Percentiles rank a stretch among this genome's conserved stretches.
Evolutionary conservation across 768 basidiomycete species (phyloP).

Genomic region (Amylocystis lapponica): DNA sequence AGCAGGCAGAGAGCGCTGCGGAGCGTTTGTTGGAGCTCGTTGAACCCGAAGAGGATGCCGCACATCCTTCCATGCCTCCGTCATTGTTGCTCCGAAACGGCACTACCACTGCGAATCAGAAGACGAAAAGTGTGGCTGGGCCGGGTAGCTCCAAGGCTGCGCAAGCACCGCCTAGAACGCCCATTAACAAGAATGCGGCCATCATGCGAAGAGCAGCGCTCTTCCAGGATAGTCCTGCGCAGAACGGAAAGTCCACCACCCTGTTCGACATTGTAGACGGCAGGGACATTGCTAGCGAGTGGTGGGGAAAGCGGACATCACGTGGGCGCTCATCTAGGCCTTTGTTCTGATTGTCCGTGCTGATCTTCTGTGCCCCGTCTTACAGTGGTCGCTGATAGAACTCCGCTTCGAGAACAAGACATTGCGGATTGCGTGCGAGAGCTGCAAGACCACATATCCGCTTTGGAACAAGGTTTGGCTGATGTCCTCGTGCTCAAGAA

Average conservation of each 20-base stretch:
- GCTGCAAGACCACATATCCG: conserved; percentile 45
- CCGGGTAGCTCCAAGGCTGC: conserved; percentile 16
- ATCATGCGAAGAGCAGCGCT: conserved; percentile 71
- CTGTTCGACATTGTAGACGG: conserved; percentile 67
- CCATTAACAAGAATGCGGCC: conserved; percentile 48
- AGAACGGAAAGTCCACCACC: conserved; percentile 45
- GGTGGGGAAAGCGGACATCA: conserved; percentile 78
- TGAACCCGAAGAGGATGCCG: conserved; percentile 66
- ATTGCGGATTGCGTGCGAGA: conserved; percentile 40
- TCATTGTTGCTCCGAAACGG: conserved; percentile 40
- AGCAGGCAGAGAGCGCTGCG: conserved; percentile 92
- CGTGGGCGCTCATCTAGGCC: conserved; percentile 39
- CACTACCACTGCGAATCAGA: conserved; percentile 32
- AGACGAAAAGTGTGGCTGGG: conserved; percentile 33
- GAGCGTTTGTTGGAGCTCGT: conserved; percentile 83
- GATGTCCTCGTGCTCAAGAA: conserved; percentile 56
- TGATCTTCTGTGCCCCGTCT: conserved; percentile 10
- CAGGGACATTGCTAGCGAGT: conserved; percentile 63
- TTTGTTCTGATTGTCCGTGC: conserved; percentile 10
- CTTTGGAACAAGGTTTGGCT: conserved; percentile 48
- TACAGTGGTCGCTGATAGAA: conserved; percentile 46
- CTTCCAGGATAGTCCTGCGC: conserved; percentile 77
- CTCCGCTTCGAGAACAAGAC: conserved; percentile 35
- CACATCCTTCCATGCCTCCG: conserved; percentile 45
- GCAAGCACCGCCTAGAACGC: conserved; percentile 51